Conservation (phyloP, 1,284 basidiomycete genomes). For the Porogramme epimiltina region DNA sequence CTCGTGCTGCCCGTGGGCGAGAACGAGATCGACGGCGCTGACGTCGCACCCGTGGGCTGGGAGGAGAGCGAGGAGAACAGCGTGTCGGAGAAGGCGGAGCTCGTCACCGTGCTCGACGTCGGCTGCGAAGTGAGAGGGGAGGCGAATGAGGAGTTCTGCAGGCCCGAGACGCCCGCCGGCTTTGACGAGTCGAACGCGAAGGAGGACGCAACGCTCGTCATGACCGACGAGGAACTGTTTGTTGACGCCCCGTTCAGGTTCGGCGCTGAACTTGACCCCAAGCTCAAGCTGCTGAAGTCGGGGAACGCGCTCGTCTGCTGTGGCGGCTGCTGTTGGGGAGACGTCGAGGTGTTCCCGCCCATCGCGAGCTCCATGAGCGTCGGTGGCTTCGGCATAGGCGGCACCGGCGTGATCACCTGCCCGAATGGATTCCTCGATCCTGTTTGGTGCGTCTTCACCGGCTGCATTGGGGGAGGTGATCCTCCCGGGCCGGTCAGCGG, state of each 20-base stretch:
- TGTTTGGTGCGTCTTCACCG: slow-evolving; percentile 88
- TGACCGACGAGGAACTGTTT: slow-evolving; percentile 49
- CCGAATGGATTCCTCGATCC: slow-evolving; percentile 97
- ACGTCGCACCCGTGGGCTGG: slow-evolving; percentile 51
- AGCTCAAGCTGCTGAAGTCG: slow-evolving; percentile 17
- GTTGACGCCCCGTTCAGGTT: slow-evolving; percentile 42
- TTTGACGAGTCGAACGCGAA: slow-evolving; percentile 51
- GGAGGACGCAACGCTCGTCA: slow-evolving; percentile 71
- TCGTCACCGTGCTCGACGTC: slow-evolving; percentile 42
- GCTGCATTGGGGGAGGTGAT: slow-evolving; percentile 40
- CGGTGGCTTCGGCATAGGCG: slow-evolving; percentile 74
- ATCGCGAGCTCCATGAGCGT: slow-evolving; percentile 82
- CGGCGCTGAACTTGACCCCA: slow-evolving; percentile 11
- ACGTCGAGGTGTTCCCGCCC: slow-evolving; percentile 40
- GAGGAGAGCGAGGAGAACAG: slow-evolving; percentile 50
- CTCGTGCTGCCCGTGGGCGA: slow-evolving; percentile 11
- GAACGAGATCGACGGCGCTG: slow-evolving; percentile 31
- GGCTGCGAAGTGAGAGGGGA: slow-evolving; percentile 37
- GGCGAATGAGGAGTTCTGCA: slow-evolving; percentile 22
- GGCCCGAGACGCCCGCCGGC: slow-evolving; percentile 21
- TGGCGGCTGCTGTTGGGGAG: slow-evolving; percentile 16
- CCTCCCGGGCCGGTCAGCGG: slow-evolving; percentile 44
- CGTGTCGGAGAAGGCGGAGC: slow-evolving; percentile 50
- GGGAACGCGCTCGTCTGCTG: slow-evolving; percentile 16
- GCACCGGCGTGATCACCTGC: slow-evolving; percentile 64